Evolutionary conservation across 2,329 filamentous ascomycete species (phyloP).

Genomic region (Chrysoporthe austroafricana): DNA sequence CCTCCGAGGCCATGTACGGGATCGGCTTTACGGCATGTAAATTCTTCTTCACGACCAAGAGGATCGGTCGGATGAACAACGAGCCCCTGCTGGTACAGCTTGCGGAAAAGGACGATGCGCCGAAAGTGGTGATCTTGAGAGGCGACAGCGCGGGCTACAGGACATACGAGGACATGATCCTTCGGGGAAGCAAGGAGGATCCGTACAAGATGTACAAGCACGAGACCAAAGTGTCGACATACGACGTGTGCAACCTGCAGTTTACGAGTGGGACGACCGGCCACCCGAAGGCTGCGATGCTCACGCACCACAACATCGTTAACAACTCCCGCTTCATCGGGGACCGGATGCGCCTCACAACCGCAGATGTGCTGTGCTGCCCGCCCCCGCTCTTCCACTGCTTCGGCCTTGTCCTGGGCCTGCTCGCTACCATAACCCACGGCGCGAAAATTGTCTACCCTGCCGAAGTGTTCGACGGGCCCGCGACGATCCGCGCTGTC

Average conservation of each 20-base stretch:
- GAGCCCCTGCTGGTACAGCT: slow-evolving; percentile 60
- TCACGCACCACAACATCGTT: slow-evolving; percentile 68
- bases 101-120: slow-evolving; percentile 47
- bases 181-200: slow-evolving; percentile 52
- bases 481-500: slow-evolving; percentile 68
- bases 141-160: slow-evolving; percentile 57
- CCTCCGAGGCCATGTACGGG: slow-evolving; percentile 72
- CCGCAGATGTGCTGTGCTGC: slow-evolving; percentile 74
- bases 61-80: slow-evolving; percentile 70
- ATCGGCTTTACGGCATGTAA: slow-evolving; percentile 73
- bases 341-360: slow-evolving; percentile 71
- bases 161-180: slow-evolving; percentile 63
- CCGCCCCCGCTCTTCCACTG: slow-evolving; percentile 86
- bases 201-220: slow-evolving; percentile 55
- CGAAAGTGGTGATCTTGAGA: slow-evolving; percentile 64
- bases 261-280: slow-evolving; percentile 79
- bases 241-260: slow-evolving; percentile 74
- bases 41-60: slow-evolving; percentile 72
- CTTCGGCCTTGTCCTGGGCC: slow-evolving; percentile 78
- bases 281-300: slow-evolving; percentile 73
- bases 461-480: slow-evolving; percentile 72
- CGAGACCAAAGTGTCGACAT: slow-evolving; percentile 60
- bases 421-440: slow-evolving; percentile 74
- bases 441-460: slow-evolving; percentile 79
- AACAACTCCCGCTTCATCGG: slow-evolving; percentile 74